Base-by-base conservation (phyloP, 768 basidiomycete genomes). In the Pleurotus eryngii region DNA sequence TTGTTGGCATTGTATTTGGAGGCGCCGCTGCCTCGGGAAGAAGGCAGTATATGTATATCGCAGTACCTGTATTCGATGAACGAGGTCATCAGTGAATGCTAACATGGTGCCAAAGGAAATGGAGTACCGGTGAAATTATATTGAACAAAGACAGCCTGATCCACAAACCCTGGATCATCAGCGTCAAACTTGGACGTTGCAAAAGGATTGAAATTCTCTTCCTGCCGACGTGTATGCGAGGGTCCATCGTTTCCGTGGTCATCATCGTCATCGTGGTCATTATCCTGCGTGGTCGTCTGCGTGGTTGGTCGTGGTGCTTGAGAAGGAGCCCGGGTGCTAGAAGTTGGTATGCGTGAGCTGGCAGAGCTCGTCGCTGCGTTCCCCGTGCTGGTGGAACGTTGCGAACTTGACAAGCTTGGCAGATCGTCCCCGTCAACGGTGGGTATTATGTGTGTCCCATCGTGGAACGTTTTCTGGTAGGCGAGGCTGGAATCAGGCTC, bases 31-130 rank as follows among this genome's bases (percentile, higher is more conserved):
- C 68, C 9, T 70, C 61, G 4, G 75, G 75, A 30, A 74, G 65
- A 39, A 80, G 62, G 39, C 72, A 75, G 62, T 69, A 83, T 22
- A 84, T 62, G 59, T 76, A 81, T 20, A 83, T 65, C 6, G 78
- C 79, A 22, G 76, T 73, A 9, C 82, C 81, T 83, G 61, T 11
- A n/a, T 39, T 26, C 20, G 35, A 17, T 57, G 46, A 4, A 59
- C 8, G 30, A 35, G 30, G 1, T 11, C 30, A 35, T 35, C 30
- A 47, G 59, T 24, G 49, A 48, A 57, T 57, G 26, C 39, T 1
- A 27, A 2, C 35, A 11, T n/a, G 18, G 48, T 30, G 14, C 42
- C 1, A 59, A 51, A 48, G 39, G 46, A 7, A 11, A 65, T 65
- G n/a, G 14, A 45, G 43, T 55, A 78, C 80, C 81, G 24, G 67